Evolutionary conservation across 192 early-diverging fungal genomes (phyloP).

Genomic region (Entomortierella lignicola): DNA sequence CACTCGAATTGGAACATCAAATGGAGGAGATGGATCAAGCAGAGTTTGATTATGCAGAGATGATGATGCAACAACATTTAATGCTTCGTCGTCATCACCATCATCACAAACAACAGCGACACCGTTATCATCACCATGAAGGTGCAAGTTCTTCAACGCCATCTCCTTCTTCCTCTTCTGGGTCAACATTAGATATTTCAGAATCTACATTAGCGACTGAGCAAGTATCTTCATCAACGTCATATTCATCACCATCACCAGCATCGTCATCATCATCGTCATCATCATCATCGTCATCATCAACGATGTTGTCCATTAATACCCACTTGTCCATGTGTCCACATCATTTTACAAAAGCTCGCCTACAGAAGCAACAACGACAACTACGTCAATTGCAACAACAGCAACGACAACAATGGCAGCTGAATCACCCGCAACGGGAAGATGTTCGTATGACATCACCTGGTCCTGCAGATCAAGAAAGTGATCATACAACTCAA

Average conservation of each 20-base stretch:
- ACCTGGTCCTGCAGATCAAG: conserved; percentile 1
- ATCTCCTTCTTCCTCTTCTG: no score
- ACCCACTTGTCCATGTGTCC: conserved; percentile 7
- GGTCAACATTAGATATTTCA: no score
- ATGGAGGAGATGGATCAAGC: conserved; percentile 27
- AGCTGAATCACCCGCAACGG: neutral
- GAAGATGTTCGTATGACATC: conserved; percentile 6
- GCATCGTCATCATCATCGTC: conserved; percentile 6
- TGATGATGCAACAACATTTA: conserved; percentile 11
- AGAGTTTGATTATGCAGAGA: conserved; percentile 16
- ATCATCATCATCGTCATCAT: conserved; percentile 4
- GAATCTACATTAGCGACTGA: neutral
- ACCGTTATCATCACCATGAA: neutral
- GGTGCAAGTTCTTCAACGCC: neutral
- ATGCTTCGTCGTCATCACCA: neutral
- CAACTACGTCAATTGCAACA: no score
- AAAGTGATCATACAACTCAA: neutral
- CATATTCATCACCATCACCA: neutral
- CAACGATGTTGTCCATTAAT: neutral
- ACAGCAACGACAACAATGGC: neutral
- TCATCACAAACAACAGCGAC: neutral
- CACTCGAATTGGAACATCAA: conserved; percentile 10
- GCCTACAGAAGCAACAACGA: no score
- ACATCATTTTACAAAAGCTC: no score
- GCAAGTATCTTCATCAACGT: neutral